Base-by-base conservation (phyloP, 148 eudicot species). In the Rhododendron simsii region DNA sequence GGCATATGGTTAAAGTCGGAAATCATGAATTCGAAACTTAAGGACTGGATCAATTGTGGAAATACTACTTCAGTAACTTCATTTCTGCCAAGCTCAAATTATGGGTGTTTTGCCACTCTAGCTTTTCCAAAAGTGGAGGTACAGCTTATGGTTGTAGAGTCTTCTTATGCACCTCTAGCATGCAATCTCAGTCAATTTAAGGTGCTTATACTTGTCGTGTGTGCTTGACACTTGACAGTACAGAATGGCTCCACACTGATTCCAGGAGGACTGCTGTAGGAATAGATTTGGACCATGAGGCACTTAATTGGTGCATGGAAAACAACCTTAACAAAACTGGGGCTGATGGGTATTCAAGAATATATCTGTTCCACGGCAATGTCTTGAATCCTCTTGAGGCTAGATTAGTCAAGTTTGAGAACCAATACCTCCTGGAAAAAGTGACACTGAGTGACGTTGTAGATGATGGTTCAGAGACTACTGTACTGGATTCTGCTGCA, bases 261-360 rank as follows among this genome's bases (percentile, higher is more conserved):
- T 87, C 99, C 41, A 92, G 98, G 88, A 89, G 96, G 87, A 97
- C 98, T 88, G 98, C 98, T 77, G 85, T 95, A 63, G 98, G 98
- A 53, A 86, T 97, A 85, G 99, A 97, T 93, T 89, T 97, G 78
- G 99, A 97, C 90, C 89, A 87, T 26, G 99, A 97, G 85, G 96
- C 99, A 80, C 98, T 97, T 30, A 73, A 87, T 73, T 97, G 99
- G 99, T 97, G 98, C 89, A 79, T 93, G 93, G 96, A 91, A 78
- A 93, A 94, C 89, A 97, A 97, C 82, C 86, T 94, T 53, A 89
- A 92, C 91, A 89, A 87, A 92, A 90, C 93, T 21, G 95, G 94
- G 80, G 91, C 88, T 83, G 99, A 95, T 89, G 84, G 78, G 51
- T 59, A 87, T 88, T 93, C 99, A 23, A 91, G 98, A 86, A 92